These are phyloP conservation scores for Crataegus laevigata DNA, from an alignment of 306 rosid genomes.

Conservation along the genomic window DNA sequence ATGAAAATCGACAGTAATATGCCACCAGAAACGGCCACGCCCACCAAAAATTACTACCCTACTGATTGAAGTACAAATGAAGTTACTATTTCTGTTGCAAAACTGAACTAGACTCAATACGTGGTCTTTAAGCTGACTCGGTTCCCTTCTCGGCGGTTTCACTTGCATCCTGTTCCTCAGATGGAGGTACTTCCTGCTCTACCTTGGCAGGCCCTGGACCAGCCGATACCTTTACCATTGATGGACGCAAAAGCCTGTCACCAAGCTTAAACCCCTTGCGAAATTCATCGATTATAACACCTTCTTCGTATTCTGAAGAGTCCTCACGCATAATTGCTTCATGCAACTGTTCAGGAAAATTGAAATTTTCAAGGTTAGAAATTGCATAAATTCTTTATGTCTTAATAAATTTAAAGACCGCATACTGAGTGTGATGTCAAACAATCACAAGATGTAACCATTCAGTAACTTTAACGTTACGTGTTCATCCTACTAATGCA, in stretches of 20 bases:
- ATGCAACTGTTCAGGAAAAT: constrained; percentile 57
- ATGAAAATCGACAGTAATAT: constrained; percentile 12
- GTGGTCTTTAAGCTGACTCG: constrained; percentile 30
- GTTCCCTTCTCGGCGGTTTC: constrained; percentile 31
- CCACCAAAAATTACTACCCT: constrained; percentile 13
- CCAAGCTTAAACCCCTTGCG: constrained; percentile 85
- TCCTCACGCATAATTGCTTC: constrained; percentile 98
- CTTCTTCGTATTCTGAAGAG: constrained; percentile 69
- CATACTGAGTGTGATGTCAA: constrained; percentile 1
- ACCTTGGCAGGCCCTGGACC: constrained; percentile 87
- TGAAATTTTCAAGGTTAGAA: constrained; percentile 20
- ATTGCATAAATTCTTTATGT: neutral
- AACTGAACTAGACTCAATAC: constrained; percentile 30
- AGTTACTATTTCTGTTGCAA: constrained; percentile 29
- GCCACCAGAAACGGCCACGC: constrained; percentile 18
- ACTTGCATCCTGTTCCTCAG: constrained; percentile 35
- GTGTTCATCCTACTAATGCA: neutral
- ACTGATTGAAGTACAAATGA: constrained; percentile 9
- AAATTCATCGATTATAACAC: constrained; percentile 65
- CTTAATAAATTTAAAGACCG: constrained; percentile 3
- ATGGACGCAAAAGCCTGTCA: constrained; percentile 79
- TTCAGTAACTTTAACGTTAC: neutral
- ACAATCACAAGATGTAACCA: neutral
- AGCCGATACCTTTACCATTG: constrained; percentile 97
- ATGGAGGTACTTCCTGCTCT: constrained; percentile 34